Conservation (phyloP, 306 rosid species). For the Hippophae tibetana region DNA sequence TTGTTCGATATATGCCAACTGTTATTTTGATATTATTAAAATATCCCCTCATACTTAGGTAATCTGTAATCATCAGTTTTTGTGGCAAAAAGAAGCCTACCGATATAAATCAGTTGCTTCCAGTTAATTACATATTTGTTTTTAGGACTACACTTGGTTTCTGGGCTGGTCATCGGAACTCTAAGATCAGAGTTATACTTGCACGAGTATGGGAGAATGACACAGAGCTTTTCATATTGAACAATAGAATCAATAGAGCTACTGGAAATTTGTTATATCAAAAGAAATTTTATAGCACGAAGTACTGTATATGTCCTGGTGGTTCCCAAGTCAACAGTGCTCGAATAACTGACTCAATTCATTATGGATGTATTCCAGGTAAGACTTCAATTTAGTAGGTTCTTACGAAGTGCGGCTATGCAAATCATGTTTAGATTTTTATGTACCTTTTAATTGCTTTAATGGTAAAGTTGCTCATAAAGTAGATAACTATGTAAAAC, state of each 20-base stretch:
- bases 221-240: slow-evolving; percentile 83
- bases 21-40: too few species aligned
- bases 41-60: too few species aligned
- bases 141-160: slow-evolving; percentile 84
- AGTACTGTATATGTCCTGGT: slow-evolving; percentile 94
- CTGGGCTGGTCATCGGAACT: slow-evolving; percentile 98
- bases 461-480: too few species aligned
- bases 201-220: slow-evolving; percentile 97
- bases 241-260: slow-evolving; percentile 86
- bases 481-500: too few species aligned
- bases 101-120: background rate
- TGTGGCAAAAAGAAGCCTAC: background rate
- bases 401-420: background rate
- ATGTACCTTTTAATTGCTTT: background rate
- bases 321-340: slow-evolving; percentile 99
- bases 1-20: too few species aligned
- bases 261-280: slow-evolving; percentile 74
- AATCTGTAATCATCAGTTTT: too few species aligned
- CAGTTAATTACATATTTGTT: slow-evolving; percentile 6
- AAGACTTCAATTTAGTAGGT: slow-evolving; percentile 13
- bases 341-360: slow-evolving; percentile 86
- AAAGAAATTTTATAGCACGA: slow-evolving; percentile 72
- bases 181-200: slow-evolving; percentile 88
- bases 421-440: background rate
- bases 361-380: slow-evolving; percentile 98